phyloP scores from a whole-genome alignment of 1,284 basidiomycete species.

The Xanthoconium separans region DNA sequence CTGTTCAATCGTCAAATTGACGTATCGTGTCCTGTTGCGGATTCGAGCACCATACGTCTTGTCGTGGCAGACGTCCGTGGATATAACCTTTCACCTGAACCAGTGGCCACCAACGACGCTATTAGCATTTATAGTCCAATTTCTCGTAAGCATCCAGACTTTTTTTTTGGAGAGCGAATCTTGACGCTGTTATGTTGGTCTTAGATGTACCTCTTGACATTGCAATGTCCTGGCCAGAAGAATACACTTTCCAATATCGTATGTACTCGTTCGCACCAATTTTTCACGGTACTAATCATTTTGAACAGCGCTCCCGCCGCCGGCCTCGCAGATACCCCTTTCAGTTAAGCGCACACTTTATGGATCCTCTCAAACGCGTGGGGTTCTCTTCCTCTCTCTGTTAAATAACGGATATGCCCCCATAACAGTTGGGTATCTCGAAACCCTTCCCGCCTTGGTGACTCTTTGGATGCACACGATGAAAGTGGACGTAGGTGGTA shows the following conservation, averaged over 20 bases:
- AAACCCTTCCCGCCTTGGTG: constrained; percentile 93
- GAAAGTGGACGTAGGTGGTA: constrained; percentile 41
- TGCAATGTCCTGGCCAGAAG: constrained; percentile 54
- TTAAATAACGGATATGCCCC: constrained; percentile 58
- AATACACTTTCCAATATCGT: constrained; percentile 57
- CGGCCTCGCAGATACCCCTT: constrained; percentile 43
- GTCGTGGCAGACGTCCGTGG: constrained; percentile 41
- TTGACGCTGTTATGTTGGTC: constrained; percentile 3
- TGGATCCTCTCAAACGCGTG: constrained; percentile 76
- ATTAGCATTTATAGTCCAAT: constrained; percentile 51
- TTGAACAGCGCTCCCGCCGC: constrained; percentile 26
- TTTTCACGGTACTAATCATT: not conserved
- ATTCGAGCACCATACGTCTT: constrained; percentile 52
- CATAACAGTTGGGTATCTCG: constrained; percentile 71
- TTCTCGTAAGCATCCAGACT: constrained; percentile 36
- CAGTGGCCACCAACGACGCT: constrained; percentile 32
- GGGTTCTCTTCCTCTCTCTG: constrained; percentile 69
- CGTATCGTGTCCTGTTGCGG: constrained; percentile 59
- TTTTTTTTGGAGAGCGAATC: constrained; percentile 6
- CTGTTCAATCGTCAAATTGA: constrained; percentile 72
- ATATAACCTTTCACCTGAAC: constrained; percentile 53
- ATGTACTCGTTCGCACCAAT: constrained; percentile 20
- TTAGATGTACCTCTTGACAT: constrained; percentile 48
- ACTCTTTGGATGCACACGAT: constrained; percentile 88
- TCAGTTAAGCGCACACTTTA: constrained; percentile 71